Evolutionary conservation across 78 protist species (phyloP), one percentile per base, ranked within the genome.

Genomic region (Dictyostelium capitatum): DNA sequence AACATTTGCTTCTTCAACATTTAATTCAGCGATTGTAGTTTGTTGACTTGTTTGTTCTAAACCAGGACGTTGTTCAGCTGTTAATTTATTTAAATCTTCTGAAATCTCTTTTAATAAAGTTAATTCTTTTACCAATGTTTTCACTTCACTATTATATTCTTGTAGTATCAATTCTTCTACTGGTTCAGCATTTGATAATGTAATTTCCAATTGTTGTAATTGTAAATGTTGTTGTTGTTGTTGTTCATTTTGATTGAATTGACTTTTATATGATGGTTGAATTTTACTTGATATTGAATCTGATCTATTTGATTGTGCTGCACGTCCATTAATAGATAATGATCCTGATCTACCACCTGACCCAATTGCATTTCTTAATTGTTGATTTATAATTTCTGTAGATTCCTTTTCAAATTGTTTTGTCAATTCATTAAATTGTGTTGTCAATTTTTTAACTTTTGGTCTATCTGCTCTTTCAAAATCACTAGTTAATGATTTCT

Each of bases 321-420:
- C 75, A n/a, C 82, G 14, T 47, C 47, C 67, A 32, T 74, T 74
- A n/a, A 87, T 15, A 15, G 93, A 87, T 10, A 87, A 28, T 20
- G 67, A 48, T 14, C 67, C 43, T 12, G 93, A 87, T 50, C 93
- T 43, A 28, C 93, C 93, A 48, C 57, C 53, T 11, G 84, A 59
- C 11, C 93, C 93, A 77, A 87, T 87, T 17, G 93, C 93, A 64
- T 87, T 74, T 77, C 48, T 62, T 30, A 87, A 54, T 46, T 65
- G 79, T 51, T 77, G 37, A 64, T 65, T 32, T 41, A 77, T 56
- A n/a, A 87, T 77, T 32, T 74, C 78, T 14, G 93, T 59, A 14
- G 67, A 69, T 8, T 87, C 93, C n/a, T 47, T 64, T 77, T 87
- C 93, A 87, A 87, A 87, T 30, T 77, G 78, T 15, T n/a, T 23